phyloP scores from a whole-genome alignment of 495 filamentous ascomycete species.

The Aspergillus haitiensis region DNA sequence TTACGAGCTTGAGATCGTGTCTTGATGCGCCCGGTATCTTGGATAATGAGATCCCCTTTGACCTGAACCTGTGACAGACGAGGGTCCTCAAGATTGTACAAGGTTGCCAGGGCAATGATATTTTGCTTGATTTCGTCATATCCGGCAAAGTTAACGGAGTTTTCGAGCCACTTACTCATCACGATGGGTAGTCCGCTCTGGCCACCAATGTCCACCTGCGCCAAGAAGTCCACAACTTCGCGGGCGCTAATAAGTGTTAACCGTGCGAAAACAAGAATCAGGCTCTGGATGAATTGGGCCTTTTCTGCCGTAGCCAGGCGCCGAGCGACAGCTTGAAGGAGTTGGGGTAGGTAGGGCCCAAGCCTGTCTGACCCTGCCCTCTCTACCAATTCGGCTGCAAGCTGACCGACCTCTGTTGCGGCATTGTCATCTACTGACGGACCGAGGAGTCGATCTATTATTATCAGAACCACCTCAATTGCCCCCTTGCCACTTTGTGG shows the following conservation, averaged over 20 bases:
- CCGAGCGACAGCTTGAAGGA: slow-evolving; percentile 88
- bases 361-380: slow-evolving; percentile 86
- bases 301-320: slow-evolving; percentile 77
- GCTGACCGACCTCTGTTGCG: slow-evolving; percentile 91
- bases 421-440: slow-evolving; percentile 82
- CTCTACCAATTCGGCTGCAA: slow-evolving; percentile 93
- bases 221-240: slow-evolving; percentile 90
- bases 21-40: slow-evolving; percentile 80
- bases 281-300: slow-evolving; percentile 83
- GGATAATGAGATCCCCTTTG: slow-evolving; percentile 87
- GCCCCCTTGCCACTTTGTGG: slow-evolving; percentile 73
- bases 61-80: slow-evolving; percentile 77
- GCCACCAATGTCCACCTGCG: slow-evolving; percentile 70
- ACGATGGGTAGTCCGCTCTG: slow-evolving; percentile 82
- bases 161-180: slow-evolving; percentile 91
- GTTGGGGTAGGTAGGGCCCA: slow-evolving; percentile 83
- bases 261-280: slow-evolving; percentile 93
- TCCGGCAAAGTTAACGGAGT: slow-evolving; percentile 91
- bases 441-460: slow-evolving; percentile 89
- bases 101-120: slow-evolving; percentile 84
- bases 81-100: slow-evolving; percentile 84
- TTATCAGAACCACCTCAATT: slow-evolving; percentile 81
- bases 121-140: slow-evolving; percentile 97
- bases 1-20: slow-evolving; percentile 83
- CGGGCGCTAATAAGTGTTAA: slow-evolving; percentile 78